These are phyloP conservation scores for Gossypium ekmanianum DNA, from an alignment of 345 rosid genomes.

Conservation along the genomic window DNA sequence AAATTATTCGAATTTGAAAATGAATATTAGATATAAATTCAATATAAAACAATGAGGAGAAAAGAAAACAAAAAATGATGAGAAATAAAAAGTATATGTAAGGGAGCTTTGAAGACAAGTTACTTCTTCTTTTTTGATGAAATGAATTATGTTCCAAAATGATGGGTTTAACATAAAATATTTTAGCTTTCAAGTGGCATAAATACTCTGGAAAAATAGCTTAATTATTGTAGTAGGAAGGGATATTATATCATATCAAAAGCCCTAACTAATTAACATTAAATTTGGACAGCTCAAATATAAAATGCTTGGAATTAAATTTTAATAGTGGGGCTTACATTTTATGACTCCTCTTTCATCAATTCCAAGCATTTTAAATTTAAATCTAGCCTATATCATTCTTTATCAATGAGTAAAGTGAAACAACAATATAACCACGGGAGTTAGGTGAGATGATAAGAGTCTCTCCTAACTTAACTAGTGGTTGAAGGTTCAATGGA, in stretches of 20 bases:
- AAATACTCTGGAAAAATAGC: not conserved
- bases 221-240: slow-evolving; percentile 4
- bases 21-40: not conserved
- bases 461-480: accelerated
- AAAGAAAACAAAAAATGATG: not conserved
- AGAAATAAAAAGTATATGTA: slow-evolving; percentile 4
- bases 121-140: not conserved
- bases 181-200: not conserved
- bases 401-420: not conserved
- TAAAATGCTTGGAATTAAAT: slow-evolving; percentile 9
- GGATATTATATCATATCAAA: slow-evolving; percentile 8
- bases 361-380: not conserved
- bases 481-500: accelerated
- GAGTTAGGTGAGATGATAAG: too few relatives aligned
- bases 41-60: not conserved
- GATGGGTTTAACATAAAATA: slow-evolving; percentile 8
- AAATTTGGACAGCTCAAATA: not conserved
- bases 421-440: too few relatives aligned
- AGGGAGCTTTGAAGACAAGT: slow-evolving; percentile 20
- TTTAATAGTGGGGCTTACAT: not conserved
- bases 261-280: not conserved
- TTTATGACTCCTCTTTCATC: not conserved
- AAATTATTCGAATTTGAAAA: too few relatives aligned
- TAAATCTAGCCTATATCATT: not conserved
- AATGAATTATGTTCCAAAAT: slow-evolving; percentile 6